Evolutionary conservation across 352 stramenopile species (phyloP).

Genomic region (Hyphochytrium catenoides): DNA sequence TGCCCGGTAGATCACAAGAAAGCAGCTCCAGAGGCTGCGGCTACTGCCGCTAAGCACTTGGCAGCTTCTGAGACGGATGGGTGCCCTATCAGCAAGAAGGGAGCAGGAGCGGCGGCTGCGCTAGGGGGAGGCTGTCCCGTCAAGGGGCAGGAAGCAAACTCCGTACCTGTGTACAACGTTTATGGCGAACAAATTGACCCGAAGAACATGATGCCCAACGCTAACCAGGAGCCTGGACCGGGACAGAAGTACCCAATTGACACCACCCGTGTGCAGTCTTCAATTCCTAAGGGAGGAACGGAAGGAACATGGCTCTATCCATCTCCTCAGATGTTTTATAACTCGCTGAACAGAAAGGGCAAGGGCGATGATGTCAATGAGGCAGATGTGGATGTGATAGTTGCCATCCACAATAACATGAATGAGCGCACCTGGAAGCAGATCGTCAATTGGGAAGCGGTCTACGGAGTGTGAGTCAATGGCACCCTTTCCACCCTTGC

Average conservation of each 20-base stretch:
- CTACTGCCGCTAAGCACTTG: no score
- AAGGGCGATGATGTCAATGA: slow-evolving; percentile 91
- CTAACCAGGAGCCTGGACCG: slow-evolving; percentile 75
- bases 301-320: slow-evolving; percentile 93
- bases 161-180: slow-evolving; percentile 81
- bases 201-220: slow-evolving; percentile 95
- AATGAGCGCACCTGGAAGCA: slow-evolving; percentile 95
- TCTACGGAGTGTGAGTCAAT: slow-evolving; percentile 1
- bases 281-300: slow-evolving; percentile 83
- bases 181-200: slow-evolving; percentile 89
- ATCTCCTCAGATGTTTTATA: slow-evolving; percentile 98
- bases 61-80: no score
- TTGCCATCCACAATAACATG: slow-evolving; percentile 99
- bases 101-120: no score
- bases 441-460: slow-evolving; percentile 94
- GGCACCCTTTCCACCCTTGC: slow-evolving; percentile 3
- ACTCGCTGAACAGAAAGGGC: slow-evolving; percentile 87
- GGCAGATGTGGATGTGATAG: slow-evolving; percentile 74
- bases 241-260: slow-evolving; percentile 66
- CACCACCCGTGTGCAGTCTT: slow-evolving; percentile 77
- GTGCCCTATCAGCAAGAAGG: no score
- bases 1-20: no score
- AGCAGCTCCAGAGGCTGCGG: no score
- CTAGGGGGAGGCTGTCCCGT: no score
- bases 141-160: no score